Evolutionary conservation across 1,284 basidiomycete species (phyloP).

Genomic region (Psilocybe mexicana): DNA sequence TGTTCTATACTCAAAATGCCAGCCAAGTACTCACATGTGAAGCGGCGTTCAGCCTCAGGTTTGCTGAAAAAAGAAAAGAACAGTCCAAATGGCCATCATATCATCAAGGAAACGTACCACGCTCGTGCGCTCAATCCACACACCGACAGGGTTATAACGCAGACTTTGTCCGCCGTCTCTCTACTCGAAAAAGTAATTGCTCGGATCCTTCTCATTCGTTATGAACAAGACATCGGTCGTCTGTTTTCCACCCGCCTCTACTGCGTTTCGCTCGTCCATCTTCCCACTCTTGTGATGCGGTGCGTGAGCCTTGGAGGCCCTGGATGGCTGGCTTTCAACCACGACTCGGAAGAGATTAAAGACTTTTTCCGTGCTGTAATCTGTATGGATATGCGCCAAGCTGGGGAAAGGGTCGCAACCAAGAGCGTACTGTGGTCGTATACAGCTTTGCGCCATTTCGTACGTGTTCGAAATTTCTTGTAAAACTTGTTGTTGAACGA

Average conservation of each 20-base stretch:
- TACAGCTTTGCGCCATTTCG: slow-evolving; percentile 70
- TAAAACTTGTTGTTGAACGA: slow-evolving; percentile 7
- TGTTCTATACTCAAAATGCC: slow-evolving; percentile 45
- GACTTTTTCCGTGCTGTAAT: slow-evolving; percentile 68
- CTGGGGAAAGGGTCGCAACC: slow-evolving; percentile 70
- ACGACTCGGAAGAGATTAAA: slow-evolving; percentile 65
- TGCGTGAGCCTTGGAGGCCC: slow-evolving; percentile 60
- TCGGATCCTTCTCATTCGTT: slow-evolving; percentile 60
- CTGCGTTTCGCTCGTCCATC: slow-evolving; percentile 57
- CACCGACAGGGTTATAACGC: slow-evolving; percentile 51
- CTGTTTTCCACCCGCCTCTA: slow-evolving; percentile 69
- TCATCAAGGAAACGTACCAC: slow-evolving; percentile 33
- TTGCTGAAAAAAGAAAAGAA: slow-evolving; percentile 45
- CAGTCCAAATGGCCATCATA: slow-evolving; percentile 31
- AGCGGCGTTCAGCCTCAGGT: slow-evolving; percentile 52
- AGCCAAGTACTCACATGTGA: slow-evolving; percentile 71
- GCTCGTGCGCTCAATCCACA: slow-evolving; percentile 44
- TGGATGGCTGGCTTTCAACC: slow-evolving; percentile 64
- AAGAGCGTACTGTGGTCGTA: slow-evolving; percentile 78
- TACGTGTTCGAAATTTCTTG: slow-evolving; percentile 35
- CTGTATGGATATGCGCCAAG: slow-evolving; percentile 71
- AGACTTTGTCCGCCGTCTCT: slow-evolving; percentile 55
- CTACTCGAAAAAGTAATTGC: slow-evolving; percentile 65
- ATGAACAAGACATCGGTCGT: slow-evolving; percentile 68
- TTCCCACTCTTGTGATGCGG: slow-evolving; percentile 66